Conservation (phyloP, 1,139 yeast genomes). For the Yamadazyma taylorii region DNA sequence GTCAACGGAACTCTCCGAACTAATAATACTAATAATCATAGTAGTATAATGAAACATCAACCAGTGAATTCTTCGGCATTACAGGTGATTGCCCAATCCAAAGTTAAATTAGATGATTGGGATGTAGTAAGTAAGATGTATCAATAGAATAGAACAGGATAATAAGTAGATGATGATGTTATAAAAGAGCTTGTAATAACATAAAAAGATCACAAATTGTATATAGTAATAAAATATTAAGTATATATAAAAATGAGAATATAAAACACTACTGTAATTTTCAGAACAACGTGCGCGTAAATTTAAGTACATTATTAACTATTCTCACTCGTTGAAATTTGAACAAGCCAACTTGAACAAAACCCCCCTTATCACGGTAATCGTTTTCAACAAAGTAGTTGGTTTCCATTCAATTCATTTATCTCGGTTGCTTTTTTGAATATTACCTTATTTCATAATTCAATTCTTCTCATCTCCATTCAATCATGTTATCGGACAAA, state of each 20-base stretch:
- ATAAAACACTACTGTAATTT: neutral
- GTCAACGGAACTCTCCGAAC: conserved; percentile 15
- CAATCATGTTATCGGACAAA: conserved; percentile 44
- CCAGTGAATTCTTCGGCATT: conserved; percentile 10
- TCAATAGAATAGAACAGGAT: conserved; percentile 3
- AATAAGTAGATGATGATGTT: neutral
- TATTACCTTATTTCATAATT: no score
- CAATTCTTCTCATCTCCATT: neutral
- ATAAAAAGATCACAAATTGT: no score
- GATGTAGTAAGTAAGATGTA: conserved; percentile 41
- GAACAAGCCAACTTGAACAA: conserved; percentile 3
- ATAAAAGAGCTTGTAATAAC: neutral
- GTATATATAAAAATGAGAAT: neutral
- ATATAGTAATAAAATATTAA: no score
- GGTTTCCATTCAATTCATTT: no score
- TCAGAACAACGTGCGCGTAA: conserved; percentile 5
- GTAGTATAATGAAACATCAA: conserved; percentile 5
- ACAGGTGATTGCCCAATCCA: conserved; percentile 26
- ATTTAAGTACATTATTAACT: conserved; percentile 7
- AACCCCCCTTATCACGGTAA: conserved; percentile 9
- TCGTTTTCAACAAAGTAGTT: neutral
- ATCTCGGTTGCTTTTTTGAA: no score
- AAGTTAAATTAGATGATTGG: conserved; percentile 41
- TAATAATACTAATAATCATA: conserved; percentile 4
- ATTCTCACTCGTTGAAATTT: conserved; percentile 7